These are phyloP conservation scores for Coemansia sp. DNA, from an alignment of 192 early-diverging fungal genomes.

Conservation along the genomic window DNA sequence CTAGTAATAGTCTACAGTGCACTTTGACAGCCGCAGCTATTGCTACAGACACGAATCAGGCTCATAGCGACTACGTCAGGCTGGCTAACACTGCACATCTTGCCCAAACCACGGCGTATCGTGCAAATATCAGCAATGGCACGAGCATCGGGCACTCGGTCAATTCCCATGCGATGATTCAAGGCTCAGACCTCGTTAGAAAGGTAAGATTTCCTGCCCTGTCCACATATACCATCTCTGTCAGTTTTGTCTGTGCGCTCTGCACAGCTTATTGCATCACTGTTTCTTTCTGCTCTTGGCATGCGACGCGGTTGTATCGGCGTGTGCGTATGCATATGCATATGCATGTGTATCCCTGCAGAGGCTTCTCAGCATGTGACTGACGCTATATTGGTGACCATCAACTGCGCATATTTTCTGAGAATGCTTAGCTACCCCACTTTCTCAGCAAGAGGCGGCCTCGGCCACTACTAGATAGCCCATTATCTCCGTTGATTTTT, in stretches of 20 bases:
- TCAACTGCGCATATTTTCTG: constrained; percentile 7
- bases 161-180: neutral
- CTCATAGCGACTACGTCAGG: neutral
- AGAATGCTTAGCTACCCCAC: neutral
- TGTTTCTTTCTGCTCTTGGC: constrained; percentile 2
- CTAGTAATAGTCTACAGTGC: neutral
- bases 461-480: too few relatives aligned
- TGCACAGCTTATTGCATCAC: neutral
- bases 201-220: neutral
- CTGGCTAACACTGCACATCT: neutral
- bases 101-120: neutral
- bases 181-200: neutral
- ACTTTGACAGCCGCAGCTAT: neutral
- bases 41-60: neutral
- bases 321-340: constrained; percentile 3
- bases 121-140: neutral
- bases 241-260: neutral
- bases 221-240: neutral
- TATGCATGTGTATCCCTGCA: neutral
- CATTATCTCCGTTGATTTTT: too few relatives aligned
- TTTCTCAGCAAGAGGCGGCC: too few relatives aligned
- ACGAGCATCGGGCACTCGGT: neutral
- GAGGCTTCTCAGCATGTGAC: constrained; percentile 2
- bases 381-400: constrained; percentile 1
- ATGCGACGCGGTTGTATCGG: constrained; percentile 6